Evolutionary conservation across 306 rosid genomes (phyloP).

Genomic region (Arachis hypogaea): DNA sequence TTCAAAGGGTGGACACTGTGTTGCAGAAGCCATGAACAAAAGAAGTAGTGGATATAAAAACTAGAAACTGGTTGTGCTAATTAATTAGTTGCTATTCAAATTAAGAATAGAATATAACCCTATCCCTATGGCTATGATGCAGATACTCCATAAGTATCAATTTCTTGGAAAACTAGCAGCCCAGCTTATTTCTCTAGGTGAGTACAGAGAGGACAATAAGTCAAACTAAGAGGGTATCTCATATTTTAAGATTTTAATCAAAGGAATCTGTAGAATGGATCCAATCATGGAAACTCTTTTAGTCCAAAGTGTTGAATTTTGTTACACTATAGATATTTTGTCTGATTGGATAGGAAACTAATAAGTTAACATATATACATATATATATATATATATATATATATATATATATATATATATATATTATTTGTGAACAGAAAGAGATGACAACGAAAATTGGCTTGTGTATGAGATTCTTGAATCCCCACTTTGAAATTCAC

Average conservation of each 20-base stretch:
- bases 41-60: neutral
- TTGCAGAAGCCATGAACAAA: conserved; percentile 47
- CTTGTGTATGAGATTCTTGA: neutral
- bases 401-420: no score
- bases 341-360: neutral
- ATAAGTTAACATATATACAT: neutral
- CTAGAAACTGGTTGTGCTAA: neutral
- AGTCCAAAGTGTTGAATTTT: conserved; percentile 21
- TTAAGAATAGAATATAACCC: no score
- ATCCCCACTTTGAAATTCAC: no score
- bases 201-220: conserved; percentile 26
- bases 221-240: conserved; percentile 48
- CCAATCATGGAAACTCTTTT: conserved; percentile 21
- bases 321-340: neutral
- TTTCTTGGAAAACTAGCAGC: conserved; percentile 37
- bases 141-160: conserved; percentile 4
- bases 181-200: conserved; percentile 23
- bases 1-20: conserved; percentile 77
- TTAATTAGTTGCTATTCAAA: neutral
- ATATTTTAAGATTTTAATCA: neutral
- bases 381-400: no score
- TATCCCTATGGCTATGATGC: neutral
- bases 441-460: neutral
- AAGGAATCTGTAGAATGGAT: conserved; percentile 42
- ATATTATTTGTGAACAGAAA: neutral